These are phyloP conservation scores for Phialophora tarda DNA, from an alignment of 2,329 filamentous ascomycete species.

Conservation along the genomic window DNA sequence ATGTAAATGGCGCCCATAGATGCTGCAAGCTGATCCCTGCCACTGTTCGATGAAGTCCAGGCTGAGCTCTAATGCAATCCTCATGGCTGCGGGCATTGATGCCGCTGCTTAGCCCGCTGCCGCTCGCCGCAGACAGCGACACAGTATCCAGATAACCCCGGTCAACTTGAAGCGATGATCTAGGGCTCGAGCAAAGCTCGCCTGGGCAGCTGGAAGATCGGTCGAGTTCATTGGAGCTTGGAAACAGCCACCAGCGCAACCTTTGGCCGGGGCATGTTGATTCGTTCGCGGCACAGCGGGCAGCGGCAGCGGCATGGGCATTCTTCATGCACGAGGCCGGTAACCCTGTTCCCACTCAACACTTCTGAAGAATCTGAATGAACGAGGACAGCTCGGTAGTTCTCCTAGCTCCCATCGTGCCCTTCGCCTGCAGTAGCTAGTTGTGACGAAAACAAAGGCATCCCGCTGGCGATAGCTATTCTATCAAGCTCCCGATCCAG, in stretches of 20 bases:
- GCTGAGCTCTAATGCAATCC: no score
- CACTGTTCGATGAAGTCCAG: no score
- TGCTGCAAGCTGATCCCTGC: background rate
- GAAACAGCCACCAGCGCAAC: background rate
- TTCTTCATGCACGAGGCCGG: background rate
- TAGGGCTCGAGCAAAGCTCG: background rate
- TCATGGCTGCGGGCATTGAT: background rate
- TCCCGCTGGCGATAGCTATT: background rate
- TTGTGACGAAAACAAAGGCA: background rate
- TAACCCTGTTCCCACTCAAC: background rate
- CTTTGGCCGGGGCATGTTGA: background rate
- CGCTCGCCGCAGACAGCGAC: background rate
- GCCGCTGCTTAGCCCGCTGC: background rate
- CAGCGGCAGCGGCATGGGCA: background rate
- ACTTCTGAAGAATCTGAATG: background rate
- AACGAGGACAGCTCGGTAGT: background rate
- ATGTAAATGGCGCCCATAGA: no score
- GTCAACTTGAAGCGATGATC: background rate
- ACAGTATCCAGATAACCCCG: no score
- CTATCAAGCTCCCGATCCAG: background rate
- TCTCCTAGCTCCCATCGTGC: background rate
- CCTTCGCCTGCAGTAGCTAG: background rate
- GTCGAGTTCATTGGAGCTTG: conserved; percentile 28
- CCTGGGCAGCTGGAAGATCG: conserved; percentile 38
- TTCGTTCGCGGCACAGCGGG: background rate